Base-by-base conservation (phyloP, 768 basidiomycete species). In the Rhodotorula babjevae region DNA sequence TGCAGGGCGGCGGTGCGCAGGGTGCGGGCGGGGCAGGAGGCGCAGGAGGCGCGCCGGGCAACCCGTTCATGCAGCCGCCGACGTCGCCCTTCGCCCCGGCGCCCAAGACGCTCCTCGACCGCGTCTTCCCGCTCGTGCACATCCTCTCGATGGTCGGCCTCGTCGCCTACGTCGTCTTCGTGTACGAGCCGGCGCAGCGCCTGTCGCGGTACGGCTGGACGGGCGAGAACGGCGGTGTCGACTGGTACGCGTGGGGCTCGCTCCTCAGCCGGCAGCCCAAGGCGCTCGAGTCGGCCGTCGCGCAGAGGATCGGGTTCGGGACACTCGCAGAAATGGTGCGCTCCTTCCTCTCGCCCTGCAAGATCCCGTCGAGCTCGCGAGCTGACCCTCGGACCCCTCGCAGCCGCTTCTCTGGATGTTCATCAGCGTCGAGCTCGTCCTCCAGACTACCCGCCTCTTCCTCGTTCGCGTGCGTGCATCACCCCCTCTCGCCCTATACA, bases 371-470 rank as follows among this genome's bases (percentile, higher is more conserved):
- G n/a, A n/a, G n/a, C 2, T 52, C 25, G 16, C 9, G 18, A 21
- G 44, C 59, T 63, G 52, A 67, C 44, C 44, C 9, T 56, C 9
- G 10, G 29, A 15, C 29, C 2, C 2, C 15, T 14, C 18, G 18
- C 70, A 78, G 76, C 78, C 77, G 0, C 49, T 79, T 2, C 44
- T 79, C 23, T 79, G 77, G 72, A 69, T 76, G 66, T 79, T 79
- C 59, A 65, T 79, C 50, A 77, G 74, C n/a, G 50, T 76, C 61
- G 77, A 79, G 69, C 74, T 79, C 57, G 72, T 79, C 27, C 67
- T 79, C 8, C 78, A 79, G 69, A 75, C 74, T 14, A 71, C 75
- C 0, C 75, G 75, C 4, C 69, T 78, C n/a, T 67, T 77, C 67
- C 73, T 79, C 36, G 19, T 75, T 18, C 67, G 76, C 36, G 78